Base-by-base conservation (phyloP, 352 stramenopile species). In the Globisporangium nodosum region DNA sequence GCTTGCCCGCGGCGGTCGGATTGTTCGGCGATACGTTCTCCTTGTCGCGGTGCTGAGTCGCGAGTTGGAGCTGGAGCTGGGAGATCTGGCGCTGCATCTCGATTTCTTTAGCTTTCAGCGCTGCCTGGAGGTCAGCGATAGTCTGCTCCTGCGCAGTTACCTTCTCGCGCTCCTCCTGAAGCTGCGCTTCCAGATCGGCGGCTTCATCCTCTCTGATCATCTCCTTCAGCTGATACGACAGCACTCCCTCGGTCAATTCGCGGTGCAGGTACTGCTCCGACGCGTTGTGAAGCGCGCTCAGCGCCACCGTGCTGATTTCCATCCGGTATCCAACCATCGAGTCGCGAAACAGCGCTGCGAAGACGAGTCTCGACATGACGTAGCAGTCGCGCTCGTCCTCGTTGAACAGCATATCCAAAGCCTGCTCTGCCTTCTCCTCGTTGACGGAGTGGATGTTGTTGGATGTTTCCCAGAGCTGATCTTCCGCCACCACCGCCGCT, bases 261-360 rank as follows among this genome's bases (percentile, higher is more conserved):
- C 66, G 68, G 42, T 88, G 67, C 31, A 94, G 55, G 54, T 81
- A 85, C 54, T 91, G 81, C 68, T 94, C 85, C 2, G 71, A 69
- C 6, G 75, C 72, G 39, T 90, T 94, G 63, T 94, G 85, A 9
- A 94, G 60, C 5, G 80, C 83, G 47, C 81, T 92, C 8, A 93
- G 63, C 3, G 81, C 85, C 7, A 90, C 81, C 0, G 78, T 71
- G 49, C 68, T 88, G 60, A 93, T 86, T 9, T 71, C 63, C 11
- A 87, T n/a, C 30, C 61, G 61, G 31, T 74, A 62, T 15, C 57
- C n/a, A 4, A 49, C 56, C 16, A 88, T 63, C 1, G 73, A 52
- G 21, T 60, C 55, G 11, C 66, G 70, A 30, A 87, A 85, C n/a
- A 91, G 40, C 3, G 66, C 52, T n/a, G 71, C 53, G n/a, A 93